Percentiles rank a stretch among this genome's conserved stretches.
Conservation (phyloP, 345 rosid species). For the Syzygium oleosum region DNA sequence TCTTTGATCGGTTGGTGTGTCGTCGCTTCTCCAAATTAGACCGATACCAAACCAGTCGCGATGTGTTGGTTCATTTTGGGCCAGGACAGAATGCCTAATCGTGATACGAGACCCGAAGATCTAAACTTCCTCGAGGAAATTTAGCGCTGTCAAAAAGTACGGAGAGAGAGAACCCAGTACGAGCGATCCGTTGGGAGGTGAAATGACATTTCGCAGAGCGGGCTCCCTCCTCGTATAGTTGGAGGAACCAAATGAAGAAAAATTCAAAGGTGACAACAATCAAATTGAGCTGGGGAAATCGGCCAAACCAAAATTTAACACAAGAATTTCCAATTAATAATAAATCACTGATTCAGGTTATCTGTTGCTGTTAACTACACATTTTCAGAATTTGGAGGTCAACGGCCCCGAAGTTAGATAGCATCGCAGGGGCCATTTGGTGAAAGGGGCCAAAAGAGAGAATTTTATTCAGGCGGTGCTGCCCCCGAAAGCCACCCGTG, state of each 20-base stretch:
- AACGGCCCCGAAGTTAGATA: not conserved
- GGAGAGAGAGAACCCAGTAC: too few species aligned
- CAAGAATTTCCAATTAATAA: not conserved
- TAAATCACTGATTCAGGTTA: not conserved
- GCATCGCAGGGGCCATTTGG: not conserved
- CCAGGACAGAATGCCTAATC: not conserved
- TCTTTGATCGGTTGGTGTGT: not conserved
- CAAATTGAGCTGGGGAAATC: not conserved
- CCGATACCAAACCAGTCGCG: accelerated
- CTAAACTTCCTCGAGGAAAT: not conserved
- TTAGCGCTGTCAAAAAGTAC: too few species aligned
- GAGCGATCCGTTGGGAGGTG: too few species aligned
- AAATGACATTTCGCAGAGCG: not conserved
- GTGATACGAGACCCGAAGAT: not conserved
- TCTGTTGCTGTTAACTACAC: not conserved
- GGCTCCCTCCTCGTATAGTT: not conserved
- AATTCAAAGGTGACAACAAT: not conserved
- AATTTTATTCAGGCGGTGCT: not conserved
- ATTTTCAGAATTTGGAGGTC: not conserved
- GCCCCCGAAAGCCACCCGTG: not conserved
- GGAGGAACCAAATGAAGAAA: not conserved
- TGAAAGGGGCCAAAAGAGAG: not conserved
- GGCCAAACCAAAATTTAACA: not conserved
- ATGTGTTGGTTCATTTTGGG: not conserved
- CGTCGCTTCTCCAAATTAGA: not conserved